Base-by-base conservation (phyloP, 208 protist genomes). In the Angomonas ambiguus region DNA sequence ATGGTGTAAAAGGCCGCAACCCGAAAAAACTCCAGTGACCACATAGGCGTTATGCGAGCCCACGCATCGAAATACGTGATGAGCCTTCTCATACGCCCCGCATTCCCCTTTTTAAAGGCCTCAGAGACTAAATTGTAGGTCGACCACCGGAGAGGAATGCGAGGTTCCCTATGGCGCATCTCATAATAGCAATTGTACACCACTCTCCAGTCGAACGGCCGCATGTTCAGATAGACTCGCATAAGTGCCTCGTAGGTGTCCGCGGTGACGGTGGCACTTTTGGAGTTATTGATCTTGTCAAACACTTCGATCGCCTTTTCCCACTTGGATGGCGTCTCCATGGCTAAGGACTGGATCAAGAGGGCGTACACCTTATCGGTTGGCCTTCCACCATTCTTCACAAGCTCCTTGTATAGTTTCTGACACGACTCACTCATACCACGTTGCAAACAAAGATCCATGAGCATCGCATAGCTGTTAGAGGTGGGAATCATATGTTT, bases 121-220 rank as follows among this genome's bases (percentile, higher is more conserved):
- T 91, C 86, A 4, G 70, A 42, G 35, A 96, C 56, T 2, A 96
- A 62, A 31, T 79, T 48, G 68, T 96, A 96, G 65, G 77, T 96
- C 51, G 87, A 76, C 87, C 91, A 96, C 51, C 87, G 38, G n/a
- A 93, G 75, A 35, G 61, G 78, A 22, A 96, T 86, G 0, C 67
- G 67, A 0, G 91, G 91, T 55, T 83, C 60, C 13, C 76, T 77
- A 45, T 68, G 53, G 66, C 91, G 83, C 75, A 96, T 75, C 58
- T 93, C 87, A 31, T 82, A 71, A 68, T 96, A 96, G 68, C 85
- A 92, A 72, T 93, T 93, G 71, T 96, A 93, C 8, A 96, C 87
- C 20, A 92, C 79, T 18, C 91, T 82, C 87, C 91, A 96, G 71
- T 96, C 91, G 63, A 92, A 96, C 0, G 91, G 91, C 27, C 67